Evolutionary conservation across 139 green algal genomes (phyloP), one percentile per base, ranked within the genome.

Genomic region (Coelastrella sp.): DNA sequence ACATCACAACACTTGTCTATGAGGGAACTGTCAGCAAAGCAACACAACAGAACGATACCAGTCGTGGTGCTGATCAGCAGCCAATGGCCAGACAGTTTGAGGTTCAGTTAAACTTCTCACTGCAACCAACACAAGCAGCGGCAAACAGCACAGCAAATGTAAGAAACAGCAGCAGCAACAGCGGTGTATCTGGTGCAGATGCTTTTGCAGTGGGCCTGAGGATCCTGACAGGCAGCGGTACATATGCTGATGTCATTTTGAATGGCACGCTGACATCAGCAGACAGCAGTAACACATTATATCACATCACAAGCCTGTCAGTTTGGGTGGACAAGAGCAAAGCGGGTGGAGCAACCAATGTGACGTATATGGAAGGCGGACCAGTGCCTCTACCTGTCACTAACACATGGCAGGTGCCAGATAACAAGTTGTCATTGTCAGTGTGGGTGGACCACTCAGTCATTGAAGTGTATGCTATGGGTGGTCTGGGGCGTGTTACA

Each of bases 371-470:
- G 48, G 72, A 80, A 2, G 72, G 72, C n/a, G 72, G 72, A 27
- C 72, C 72, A 30, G 72, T 82, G 21, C 75, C 75, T 2, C 34
- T 71, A 15, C 53, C 75, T 41, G 75, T 57, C 13, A 80, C 19
- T 45, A 27, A 53, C 5, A 53, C 53, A 8, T 82, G 51, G 51
- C 5, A 13, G 13, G 51, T 53, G 1, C 53, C 75, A 13, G 23
- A 69, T n/a, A 19, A 51, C 17, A 59, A 38, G 5, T 35, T 82
- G 51, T 38, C 17, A 1, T 35, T 82, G 19, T 82, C 75, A 2
- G 75, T 82, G 75, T 82, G 45, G 45, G 53, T 82, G 5, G 75
- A 82, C 53, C 75, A 82, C 53, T 69, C 53, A 35, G 75, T 82
- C 51, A 15, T 82, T 51, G 75, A 82, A 23, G 75, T 82, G 30